phyloP scores from a whole-genome alignment of 257 asterid genomes.

The Echites panduratus region DNA sequence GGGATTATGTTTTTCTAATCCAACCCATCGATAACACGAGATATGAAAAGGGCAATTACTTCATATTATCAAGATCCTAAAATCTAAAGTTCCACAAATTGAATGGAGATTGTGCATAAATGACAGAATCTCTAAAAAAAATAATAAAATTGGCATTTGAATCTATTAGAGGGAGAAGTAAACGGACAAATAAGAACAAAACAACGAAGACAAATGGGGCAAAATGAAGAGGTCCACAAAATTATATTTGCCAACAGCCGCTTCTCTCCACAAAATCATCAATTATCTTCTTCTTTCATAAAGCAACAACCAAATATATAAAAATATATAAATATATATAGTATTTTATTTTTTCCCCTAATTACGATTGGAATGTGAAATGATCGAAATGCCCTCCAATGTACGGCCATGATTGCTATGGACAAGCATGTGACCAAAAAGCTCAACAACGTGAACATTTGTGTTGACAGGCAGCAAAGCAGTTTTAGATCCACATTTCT shows the following conservation, averaged over 20 bases:
- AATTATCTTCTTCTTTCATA: not conserved
- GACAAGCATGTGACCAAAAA: constrained; percentile 19
- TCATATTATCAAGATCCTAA: no score
- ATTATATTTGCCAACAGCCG: not conserved
- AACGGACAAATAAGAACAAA: not conserved
- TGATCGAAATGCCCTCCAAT: constrained; percentile 35
- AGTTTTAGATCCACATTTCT: constrained; percentile 24
- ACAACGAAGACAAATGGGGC: not conserved
- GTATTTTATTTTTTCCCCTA: no score
- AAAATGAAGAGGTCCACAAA: constrained; percentile 8
- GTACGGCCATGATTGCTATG: constrained; percentile 20
- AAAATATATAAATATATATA: no score
- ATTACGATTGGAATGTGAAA: constrained; percentile 7
- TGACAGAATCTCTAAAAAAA: not conserved
- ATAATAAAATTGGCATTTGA: not conserved
- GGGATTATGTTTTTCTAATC: no score
- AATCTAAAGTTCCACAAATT: not conserved
- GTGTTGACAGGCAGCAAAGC: constrained; percentile 1
- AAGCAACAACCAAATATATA: not conserved
- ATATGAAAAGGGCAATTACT: no score
- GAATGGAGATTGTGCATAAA: no score
- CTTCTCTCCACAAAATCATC: not conserved
- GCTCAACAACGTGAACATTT: constrained; percentile 12
- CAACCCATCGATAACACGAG: no score
- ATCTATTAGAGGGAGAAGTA: not conserved